Evolutionary conservation across 164 flowering plant genomes (phyloP).

Genomic region (Malania oleifera): DNA sequence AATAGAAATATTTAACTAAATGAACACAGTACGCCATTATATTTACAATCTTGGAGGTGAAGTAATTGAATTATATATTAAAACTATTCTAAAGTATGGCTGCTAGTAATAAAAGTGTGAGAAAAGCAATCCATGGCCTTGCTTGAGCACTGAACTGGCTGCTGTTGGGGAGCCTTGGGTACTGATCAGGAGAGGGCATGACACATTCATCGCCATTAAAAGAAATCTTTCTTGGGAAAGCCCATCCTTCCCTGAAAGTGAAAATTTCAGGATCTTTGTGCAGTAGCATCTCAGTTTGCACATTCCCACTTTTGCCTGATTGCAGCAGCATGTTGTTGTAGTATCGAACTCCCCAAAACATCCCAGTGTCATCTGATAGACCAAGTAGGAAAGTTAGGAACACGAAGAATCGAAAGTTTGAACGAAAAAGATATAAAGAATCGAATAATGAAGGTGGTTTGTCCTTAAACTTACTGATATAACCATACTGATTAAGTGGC

Average conservation of each 20-base stretch:
- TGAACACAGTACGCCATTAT: too few relatives aligned
- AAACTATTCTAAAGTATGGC: conserved; percentile 8
- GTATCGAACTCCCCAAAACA: conserved; percentile 67
- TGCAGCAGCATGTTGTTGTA: conserved; percentile 75
- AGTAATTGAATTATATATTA: too few relatives aligned
- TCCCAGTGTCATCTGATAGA: conserved; percentile 68
- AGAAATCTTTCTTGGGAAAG: conserved; percentile 63
- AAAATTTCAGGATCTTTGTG: conserved; percentile 52
- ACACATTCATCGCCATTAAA: conserved; percentile 70
- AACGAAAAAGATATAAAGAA: background rate
- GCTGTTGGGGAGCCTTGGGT: conserved; percentile 56
- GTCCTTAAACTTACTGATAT: conserved; percentile 60
- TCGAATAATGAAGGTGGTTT: background rate
- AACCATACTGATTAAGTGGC: conserved; percentile 43
- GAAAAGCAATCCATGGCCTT: conserved; percentile 3
- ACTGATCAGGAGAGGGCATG: conserved; percentile 69
- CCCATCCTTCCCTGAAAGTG: conserved; percentile 69
- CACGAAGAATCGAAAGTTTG: background rate
- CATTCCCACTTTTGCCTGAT: conserved; percentile 49
- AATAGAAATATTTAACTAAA: too few relatives aligned
- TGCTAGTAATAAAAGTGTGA: conserved; percentile 12
- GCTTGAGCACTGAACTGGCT: background rate
- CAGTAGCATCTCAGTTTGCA: conserved; percentile 65
- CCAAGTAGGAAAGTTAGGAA: background rate
- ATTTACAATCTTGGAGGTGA: too few relatives aligned